Conservation (phyloP, 1,284 basidiomycete species). For the Erythrobasidium hasegawianum region DNA sequence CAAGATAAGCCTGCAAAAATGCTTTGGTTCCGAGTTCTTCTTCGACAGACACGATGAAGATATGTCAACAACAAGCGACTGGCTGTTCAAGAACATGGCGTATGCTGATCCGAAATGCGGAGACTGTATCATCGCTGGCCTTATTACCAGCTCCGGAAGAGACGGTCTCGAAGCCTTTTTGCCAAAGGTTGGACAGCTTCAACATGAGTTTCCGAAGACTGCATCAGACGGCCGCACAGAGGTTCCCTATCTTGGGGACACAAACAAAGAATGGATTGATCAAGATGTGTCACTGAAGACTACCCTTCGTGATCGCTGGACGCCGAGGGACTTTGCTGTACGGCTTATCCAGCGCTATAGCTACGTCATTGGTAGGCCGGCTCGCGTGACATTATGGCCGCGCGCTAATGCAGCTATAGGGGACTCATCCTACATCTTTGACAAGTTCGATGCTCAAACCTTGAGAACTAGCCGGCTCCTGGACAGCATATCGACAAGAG, state of each 20-base stretch:
- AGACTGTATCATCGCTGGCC: slow-evolving; percentile 4
- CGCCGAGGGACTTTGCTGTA: slow-evolving; percentile 11
- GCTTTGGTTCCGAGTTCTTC: slow-evolving; percentile 16
- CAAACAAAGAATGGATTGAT: background rate
- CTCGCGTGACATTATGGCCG: no score
- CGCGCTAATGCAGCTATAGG: background rate
- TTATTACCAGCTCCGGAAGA: background rate
- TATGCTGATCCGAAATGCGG: slow-evolving; percentile 11
- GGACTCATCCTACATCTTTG: background rate
- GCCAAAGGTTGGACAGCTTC: background rate
- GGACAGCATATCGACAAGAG: background rate
- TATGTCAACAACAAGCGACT: background rate
- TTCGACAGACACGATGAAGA: background rate
- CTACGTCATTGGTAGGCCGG: slow-evolving; percentile 16
- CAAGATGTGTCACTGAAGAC: background rate
- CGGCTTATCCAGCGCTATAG: slow-evolving; percentile 17
- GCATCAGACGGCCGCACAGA: background rate
- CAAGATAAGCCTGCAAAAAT: slow-evolving; percentile 7
- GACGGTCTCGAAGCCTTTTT: slow-evolving; percentile 11
- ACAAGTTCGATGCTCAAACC: background rate
- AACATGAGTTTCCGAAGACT: background rate
- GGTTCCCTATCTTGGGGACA: slow-evolving; percentile 13
- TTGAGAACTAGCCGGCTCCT: background rate
- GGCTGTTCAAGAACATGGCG: slow-evolving; percentile 17
- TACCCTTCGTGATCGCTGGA: background rate